Conservation (phyloP, 495 filamentous ascomycete genomes). For the Bacidia rubella region DNA sequence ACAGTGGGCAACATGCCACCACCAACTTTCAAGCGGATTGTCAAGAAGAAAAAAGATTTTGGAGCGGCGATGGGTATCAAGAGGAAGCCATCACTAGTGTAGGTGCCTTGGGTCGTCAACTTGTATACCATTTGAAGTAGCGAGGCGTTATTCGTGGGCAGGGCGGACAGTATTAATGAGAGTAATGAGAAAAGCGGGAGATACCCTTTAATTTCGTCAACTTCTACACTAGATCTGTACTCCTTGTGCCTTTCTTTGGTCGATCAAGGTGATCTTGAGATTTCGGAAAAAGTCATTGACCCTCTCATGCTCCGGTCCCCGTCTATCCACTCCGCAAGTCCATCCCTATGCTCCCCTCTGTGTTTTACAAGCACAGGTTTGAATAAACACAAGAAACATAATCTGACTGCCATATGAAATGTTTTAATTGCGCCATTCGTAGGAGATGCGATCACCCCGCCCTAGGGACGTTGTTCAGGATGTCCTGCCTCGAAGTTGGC, state of each 20-base stretch:
- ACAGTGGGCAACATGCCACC: conserved; percentile 32
- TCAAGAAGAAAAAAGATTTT: conserved; percentile 75
- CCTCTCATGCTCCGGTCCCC: not conserved
- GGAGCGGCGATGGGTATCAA: conserved; percentile 70
- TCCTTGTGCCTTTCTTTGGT: not conserved
- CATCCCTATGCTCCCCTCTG: not conserved
- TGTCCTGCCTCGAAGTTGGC: conserved; percentile 14
- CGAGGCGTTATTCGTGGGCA: not conserved
- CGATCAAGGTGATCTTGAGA: not conserved
- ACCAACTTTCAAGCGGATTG: conserved; percentile 61
- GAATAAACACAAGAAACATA: not conserved
- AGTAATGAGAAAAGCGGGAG: too few relatives aligned
- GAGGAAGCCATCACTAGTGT: conserved; percentile 56
- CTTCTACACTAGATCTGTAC: too few relatives aligned
- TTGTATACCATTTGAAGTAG: not conserved
- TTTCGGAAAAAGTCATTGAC: not conserved
- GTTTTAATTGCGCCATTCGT: too few relatives aligned
- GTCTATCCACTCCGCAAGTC: conserved; percentile 3
- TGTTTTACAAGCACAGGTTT: not conserved
- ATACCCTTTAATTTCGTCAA: too few relatives aligned
- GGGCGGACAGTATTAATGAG: not conserved
- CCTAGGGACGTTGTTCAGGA: conserved; percentile 15
- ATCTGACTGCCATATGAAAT: not conserved
- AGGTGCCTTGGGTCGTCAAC: conserved; percentile 1
- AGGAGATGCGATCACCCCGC: conserved; percentile 10